Percentiles rank a stretch among this genome's conserved stretches.
phyloP scores from a whole-genome alignment of 176 grass and related monocot species.

The Themeda triandra region DNA sequence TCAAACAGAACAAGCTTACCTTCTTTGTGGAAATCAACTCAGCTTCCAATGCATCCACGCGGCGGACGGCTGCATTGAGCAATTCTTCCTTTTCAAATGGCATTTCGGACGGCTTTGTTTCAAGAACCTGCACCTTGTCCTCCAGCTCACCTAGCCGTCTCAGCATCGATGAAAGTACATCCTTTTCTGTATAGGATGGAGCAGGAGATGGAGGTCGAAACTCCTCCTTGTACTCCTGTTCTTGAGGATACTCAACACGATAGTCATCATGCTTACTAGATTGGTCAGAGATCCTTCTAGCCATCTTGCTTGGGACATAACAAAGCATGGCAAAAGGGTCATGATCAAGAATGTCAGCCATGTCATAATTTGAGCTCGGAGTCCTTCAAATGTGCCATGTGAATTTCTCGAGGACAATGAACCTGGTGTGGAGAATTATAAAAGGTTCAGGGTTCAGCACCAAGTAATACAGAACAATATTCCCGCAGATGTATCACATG shows the following conservation, averaged over 20 bases:
- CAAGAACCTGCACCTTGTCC: slow-evolving; percentile 76
- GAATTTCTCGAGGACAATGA: slow-evolving; percentile 34
- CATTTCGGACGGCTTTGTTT: slow-evolving; percentile 86
- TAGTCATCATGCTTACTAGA: slow-evolving; percentile 38
- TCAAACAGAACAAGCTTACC: slow-evolving; percentile 38
- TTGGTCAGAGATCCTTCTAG: slow-evolving; percentile 62
- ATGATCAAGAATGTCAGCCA: slow-evolving; percentile 73
- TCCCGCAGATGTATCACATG: neutral
- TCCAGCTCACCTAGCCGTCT: slow-evolving; percentile 75
- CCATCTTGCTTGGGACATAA: slow-evolving; percentile 53
- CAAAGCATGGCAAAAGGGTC: slow-evolving; percentile 57
- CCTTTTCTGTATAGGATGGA: slow-evolving; percentile 65
- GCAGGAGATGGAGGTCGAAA: slow-evolving; percentile 92
- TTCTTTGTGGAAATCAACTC: slow-evolving; percentile 98
- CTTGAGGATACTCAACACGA: slow-evolving; percentile 47
- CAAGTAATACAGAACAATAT: neutral
- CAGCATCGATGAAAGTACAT: slow-evolving; percentile 72
- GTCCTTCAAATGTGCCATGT: slow-evolving; percentile 33
- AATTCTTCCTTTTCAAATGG: slow-evolving; percentile 91
- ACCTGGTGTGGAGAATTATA: slow-evolving; percentile 36
- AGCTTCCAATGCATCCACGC: slow-evolving; percentile 94
- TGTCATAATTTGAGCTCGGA: slow-evolving; percentile 45
- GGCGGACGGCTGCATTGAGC: slow-evolving; percentile 77
- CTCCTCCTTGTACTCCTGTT: slow-evolving; percentile 61
- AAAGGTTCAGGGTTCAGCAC: slow-evolving; percentile 5